Evolutionary conservation across 148 eudicot species (phyloP).

Genomic region (Rhododendron ferrugineum): DNA sequence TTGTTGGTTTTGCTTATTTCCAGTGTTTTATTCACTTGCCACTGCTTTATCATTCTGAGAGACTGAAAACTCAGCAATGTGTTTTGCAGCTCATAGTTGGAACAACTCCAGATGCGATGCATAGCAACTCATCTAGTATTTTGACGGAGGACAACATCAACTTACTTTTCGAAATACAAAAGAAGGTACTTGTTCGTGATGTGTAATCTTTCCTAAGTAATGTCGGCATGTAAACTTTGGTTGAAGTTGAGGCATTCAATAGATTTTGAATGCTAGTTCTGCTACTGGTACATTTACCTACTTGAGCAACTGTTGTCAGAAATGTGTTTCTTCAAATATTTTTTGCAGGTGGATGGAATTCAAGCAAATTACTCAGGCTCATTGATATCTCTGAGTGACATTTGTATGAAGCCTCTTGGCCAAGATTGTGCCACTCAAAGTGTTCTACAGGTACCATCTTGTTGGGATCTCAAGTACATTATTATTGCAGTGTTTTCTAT

Average conservation of each 20-base stretch:
- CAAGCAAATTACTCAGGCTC: conserved; percentile 76
- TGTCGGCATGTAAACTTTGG: background rate
- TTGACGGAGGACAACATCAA: conserved; percentile 77
- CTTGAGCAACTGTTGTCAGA: background rate
- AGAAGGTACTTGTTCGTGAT: conserved; percentile 49
- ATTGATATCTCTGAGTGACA: conserved; percentile 65
- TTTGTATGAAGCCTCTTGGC: conserved; percentile 97
- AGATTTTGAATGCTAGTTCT: background rate
- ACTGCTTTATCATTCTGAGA: background rate
- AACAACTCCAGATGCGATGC: conserved; percentile 49
- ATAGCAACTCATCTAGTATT: conserved; percentile 63
- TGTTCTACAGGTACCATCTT: conserved; percentile 69
- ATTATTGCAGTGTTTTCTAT: background rate
- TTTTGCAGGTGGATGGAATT: conserved; percentile 78
- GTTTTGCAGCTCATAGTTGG: conserved; percentile 75
- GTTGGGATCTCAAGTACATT: background rate
- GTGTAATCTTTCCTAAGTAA: conserved; percentile 4
- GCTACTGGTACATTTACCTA: background rate
- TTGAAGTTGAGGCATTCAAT: background rate
- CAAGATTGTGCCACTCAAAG: conserved; percentile 98
- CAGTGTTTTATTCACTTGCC: background rate
- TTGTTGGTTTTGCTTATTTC: background rate
- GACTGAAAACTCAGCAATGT: conserved; percentile 5
- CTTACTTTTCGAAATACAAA: conserved; percentile 82
- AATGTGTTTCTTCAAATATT: background rate